phyloP scores from a whole-genome alignment of 805 yeast species.

The Lipomyces orientalis region DNA sequence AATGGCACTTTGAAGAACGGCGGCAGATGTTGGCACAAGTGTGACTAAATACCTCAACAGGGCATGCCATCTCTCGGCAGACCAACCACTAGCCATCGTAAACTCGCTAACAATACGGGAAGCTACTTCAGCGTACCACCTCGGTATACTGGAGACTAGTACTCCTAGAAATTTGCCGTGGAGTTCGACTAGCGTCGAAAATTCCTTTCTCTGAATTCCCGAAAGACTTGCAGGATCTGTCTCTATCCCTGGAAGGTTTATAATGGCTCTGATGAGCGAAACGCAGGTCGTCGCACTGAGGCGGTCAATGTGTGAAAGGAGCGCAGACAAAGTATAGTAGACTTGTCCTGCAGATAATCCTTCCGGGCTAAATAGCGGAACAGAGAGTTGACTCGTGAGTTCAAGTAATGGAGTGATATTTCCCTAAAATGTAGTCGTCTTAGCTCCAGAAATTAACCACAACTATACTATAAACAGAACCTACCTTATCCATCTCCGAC shows the following conservation, averaged over 20 bases:
- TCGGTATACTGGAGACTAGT: slow-evolving; percentile 83
- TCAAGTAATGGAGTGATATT: slow-evolving; percentile 63
- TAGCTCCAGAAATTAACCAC: slow-evolving; percentile 37
- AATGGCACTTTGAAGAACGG: slow-evolving; percentile 63
- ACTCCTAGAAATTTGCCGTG: slow-evolving; percentile 78
- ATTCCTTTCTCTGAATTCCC: slow-evolving; percentile 10
- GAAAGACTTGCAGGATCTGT: slow-evolving; percentile 51
- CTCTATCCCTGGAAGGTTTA: slow-evolving; percentile 68
- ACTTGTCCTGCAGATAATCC: slow-evolving; percentile 61
- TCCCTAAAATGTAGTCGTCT: slow-evolving; percentile 43
- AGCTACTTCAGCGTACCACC: slow-evolving; percentile 87
- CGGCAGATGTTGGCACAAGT: slow-evolving; percentile 81
- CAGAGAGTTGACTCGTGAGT: slow-evolving; percentile 62
- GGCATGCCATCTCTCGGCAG: slow-evolving; percentile 61
- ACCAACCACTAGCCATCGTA: slow-evolving; percentile 42
- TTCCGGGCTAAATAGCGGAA: slow-evolving; percentile 60
- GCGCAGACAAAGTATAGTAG: slow-evolving; percentile 58
- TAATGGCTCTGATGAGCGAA: slow-evolving; percentile 63
- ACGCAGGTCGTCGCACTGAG: slow-evolving; percentile 62
- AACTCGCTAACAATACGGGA: slow-evolving; percentile 70
- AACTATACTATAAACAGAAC: slow-evolving; percentile 19
- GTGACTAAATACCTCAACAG: slow-evolving; percentile 67
- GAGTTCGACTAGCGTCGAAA: slow-evolving; percentile 42
- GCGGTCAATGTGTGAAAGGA: slow-evolving; percentile 69
- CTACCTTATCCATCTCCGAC: slow-evolving; percentile 66